Conservation (phyloP, 176 grass and related monocot species). For the Avena insularis region DNA sequence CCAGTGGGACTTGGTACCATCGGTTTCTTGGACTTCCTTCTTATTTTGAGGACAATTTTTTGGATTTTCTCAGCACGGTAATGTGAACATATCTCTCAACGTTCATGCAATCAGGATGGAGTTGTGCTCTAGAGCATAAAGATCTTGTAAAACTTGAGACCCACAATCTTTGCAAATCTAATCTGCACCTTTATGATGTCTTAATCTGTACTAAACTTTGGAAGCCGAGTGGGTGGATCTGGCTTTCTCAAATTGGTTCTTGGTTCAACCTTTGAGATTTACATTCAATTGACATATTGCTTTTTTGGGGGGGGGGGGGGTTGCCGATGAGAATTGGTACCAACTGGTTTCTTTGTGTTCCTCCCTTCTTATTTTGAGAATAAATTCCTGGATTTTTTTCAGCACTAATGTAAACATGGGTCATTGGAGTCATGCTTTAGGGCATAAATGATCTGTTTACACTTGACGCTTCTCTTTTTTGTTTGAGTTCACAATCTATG, state of each 20-base stretch:
- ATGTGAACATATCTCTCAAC: neutral
- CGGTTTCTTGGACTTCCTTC: slow-evolving; percentile 1
- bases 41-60: neutral
- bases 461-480: too few species aligned
- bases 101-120: neutral
- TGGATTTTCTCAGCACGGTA: neutral
- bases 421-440: too few species aligned
- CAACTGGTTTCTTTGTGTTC: neutral
- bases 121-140: neutral
- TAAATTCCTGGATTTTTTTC: neutral
- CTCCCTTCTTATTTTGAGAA: neutral
- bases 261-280: slow-evolving; percentile 7
- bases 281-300: neutral
- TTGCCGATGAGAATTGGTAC: neutral
- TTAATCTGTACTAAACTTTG: slow-evolving; percentile 21
- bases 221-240: slow-evolving; percentile 2
- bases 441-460: too few species aligned
- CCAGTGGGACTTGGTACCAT: neutral
- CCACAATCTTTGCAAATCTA: neutral
- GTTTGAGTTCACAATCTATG: neutral
- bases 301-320: neutral
- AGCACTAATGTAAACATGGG: slow-evolving; percentile 4
- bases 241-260: neutral
- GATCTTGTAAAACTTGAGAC: neutral
- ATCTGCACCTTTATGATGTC: slow-evolving; percentile 1